phyloP scores from a whole-genome alignment of 2,329 filamentous ascomycete species.

The Fusarium abutilonis region DNA sequence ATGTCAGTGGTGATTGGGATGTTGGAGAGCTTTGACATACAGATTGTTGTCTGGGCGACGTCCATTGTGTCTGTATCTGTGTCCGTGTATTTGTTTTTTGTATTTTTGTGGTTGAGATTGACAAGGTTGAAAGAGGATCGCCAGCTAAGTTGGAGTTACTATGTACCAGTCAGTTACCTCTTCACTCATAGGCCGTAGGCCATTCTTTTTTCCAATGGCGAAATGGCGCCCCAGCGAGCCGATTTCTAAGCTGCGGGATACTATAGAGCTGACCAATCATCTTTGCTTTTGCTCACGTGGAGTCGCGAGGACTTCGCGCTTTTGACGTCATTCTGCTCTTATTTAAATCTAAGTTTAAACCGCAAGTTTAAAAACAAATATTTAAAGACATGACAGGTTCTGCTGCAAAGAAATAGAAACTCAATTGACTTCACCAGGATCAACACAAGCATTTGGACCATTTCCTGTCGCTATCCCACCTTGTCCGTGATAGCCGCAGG shows the following conservation, averaged over 20 bases:
- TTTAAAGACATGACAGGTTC: too few relatives aligned
- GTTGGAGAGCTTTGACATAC: conserved; percentile 33
- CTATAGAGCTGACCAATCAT: conserved; percentile 44
- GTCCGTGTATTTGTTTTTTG: background rate
- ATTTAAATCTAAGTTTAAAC: too few relatives aligned
- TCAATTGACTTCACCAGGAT: background rate
- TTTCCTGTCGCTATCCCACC: background rate
- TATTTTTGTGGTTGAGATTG: conserved; percentile 29
- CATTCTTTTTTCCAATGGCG: conserved; percentile 42
- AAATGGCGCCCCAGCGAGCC: conserved; percentile 26
- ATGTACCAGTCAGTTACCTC: background rate
- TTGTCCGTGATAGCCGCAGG: conserved; percentile 15
- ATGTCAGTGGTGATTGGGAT: conserved; percentile 11
- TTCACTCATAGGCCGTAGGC: conserved; percentile 9
- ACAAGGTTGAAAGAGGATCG: conserved; percentile 31
- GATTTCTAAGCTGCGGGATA: conserved; percentile 46
- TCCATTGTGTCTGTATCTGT: conserved; percentile 46
- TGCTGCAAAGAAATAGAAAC: too few relatives aligned
- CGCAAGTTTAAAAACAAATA: too few relatives aligned
- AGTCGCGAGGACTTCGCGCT: conserved; percentile 36
- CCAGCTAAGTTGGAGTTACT: conserved; percentile 21
- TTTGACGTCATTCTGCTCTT: conserved; percentile 43
- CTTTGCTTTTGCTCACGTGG: conserved; percentile 44
- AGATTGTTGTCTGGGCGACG: conserved; percentile 41
- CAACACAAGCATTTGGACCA: background rate